Evolutionary conservation across 768 basidiomycete genomes (phyloP), one percentile per base, ranked within the genome.

Genomic region (Terana coerulea): DNA sequence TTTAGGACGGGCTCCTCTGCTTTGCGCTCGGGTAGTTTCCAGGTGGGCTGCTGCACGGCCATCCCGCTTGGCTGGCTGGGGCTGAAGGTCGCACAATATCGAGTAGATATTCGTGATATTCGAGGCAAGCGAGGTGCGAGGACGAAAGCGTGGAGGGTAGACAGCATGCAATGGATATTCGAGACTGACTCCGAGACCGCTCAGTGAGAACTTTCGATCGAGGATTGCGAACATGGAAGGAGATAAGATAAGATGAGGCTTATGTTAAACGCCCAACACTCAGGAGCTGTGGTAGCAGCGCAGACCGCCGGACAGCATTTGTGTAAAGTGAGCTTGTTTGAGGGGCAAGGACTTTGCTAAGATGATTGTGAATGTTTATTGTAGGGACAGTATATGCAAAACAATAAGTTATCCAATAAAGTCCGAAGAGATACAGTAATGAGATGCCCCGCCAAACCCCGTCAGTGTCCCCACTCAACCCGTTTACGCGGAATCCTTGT

Each of bases 1-100:
- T 82, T 87, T 41, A 95, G 77, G 0, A 79, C 76, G 5, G 89
- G 90, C 57, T 86, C 84, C 40, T 74, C 69, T 6, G 69, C 64
- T 24, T 61, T 64, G 28, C 77, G 80, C 15, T 60, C 55, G 0
- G 80, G 81, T 21, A 71, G 56, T 6, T 70, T 66, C 90, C 75
- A 77, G 3, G 73, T 52, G 7, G 84, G 82, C 62, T 85, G 85
- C 54, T 83, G 79, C 0, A 71, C 64, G 47, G 83, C 72, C 84
- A 87, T 86, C 26, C 28, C 31, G 25, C 26, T 35, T 21, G n/a
- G 15, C 12, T 19, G 1, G 6, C 14, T 10, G 15, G 15, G 19
- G 8, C 30, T 3, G 17, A 22, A 17, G 10, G 30, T 46, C 10
- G 45, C 19, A n/a, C 45, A 46, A 33, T 22, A 34, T 46, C 45